Evolutionary conservation across 2,329 filamentous ascomycete genomes (phyloP), one percentile per base, ranked within the genome.

Genomic region (Pseudogymnoascus sp.): DNA sequence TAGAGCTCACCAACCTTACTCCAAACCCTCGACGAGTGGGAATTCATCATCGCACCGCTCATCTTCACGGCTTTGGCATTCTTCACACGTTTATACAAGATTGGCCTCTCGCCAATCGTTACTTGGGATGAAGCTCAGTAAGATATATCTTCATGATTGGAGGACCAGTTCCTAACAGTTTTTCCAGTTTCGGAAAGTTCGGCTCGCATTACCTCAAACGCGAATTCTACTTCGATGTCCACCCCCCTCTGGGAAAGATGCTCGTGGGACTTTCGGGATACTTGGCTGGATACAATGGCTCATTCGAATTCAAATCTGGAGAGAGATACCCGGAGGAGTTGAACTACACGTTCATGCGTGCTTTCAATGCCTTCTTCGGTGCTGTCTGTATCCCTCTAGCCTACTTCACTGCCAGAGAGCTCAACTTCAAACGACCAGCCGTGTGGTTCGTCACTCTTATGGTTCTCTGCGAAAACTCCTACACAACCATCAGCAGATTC

Each of bases 301-400:
- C 93, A 3, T 99, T 99, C 78, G 95, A 99, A 74, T 99, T 99
- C 84, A 99, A 99, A 78, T 97, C 93, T 61, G 95, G 95, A 74
- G 95, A 97, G 73, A 92, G 85, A 62, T 99, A 99, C 75, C 95
- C 95, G 9, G 86, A 88, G 69, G 91, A 97, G 72, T 83, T 99
- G 73, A 89, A 99, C 81, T 99, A 96, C 77, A 96, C 93, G 70
- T 96, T 96, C 74, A 99, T 99, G 96, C 91, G 95, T 70, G 84
- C 93, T 65, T 99, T 99, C 84, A 99, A 97, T 75, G 89, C 93
- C 67, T 86, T 91, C 66, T 99, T 97, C 75, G 95, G 95, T 65
- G 93, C 93, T 65, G 81, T 95, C 65, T 97, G 91, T 73, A 87
- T 99, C 55, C 95, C 95, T 16, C 79, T 99, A 76, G 93, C 95